A percentile compares a stretch with the other conserved stretches of the same genome.
These are phyloP conservation scores for Fusarium verticillioides DNA, from an alignment of 2,329 filamentous ascomycete genomes.

Conservation along the genomic window DNA sequence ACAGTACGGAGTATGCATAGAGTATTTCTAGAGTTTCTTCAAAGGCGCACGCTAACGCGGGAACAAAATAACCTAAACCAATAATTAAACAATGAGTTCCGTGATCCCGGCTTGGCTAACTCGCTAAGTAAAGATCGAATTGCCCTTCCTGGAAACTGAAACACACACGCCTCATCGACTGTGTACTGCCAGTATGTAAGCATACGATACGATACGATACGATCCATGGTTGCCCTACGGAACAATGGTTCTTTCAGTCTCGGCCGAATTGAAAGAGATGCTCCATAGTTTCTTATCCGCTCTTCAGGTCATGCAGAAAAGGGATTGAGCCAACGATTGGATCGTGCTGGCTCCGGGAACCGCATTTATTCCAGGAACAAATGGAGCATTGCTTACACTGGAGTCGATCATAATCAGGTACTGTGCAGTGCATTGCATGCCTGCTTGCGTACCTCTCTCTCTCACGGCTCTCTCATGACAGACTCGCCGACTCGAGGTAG, in stretches of 20 bases:
- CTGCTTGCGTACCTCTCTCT: neutral
- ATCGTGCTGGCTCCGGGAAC: slow-evolving; percentile 6
- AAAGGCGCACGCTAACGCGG: slow-evolving; percentile 2
- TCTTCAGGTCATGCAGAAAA: slow-evolving; percentile 27
- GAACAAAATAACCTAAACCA: slow-evolving; percentile 6
- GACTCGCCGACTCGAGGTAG: neutral
- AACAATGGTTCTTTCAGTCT: neutral
- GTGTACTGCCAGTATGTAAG: neutral
- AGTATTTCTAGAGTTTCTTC: slow-evolving; percentile 3
- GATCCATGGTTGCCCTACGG: neutral
- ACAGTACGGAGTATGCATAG: neutral
- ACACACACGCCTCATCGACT: neutral
- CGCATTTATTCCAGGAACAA: slow-evolving; percentile 14
- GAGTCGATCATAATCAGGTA: slow-evolving; percentile 29
- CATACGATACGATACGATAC: neutral
- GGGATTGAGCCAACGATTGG: slow-evolving; percentile 28
- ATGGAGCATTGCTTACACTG: neutral
- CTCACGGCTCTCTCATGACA: neutral
- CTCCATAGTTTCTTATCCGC: slow-evolving; percentile 25
- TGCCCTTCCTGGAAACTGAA: slow-evolving; percentile 1
- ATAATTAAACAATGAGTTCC: slow-evolving; percentile 18
- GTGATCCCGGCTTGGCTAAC: slow-evolving; percentile 37
- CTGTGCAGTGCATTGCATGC: slow-evolving; percentile 6
- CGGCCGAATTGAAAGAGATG: slow-evolving; percentile 20
- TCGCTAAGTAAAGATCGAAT: slow-evolving; percentile 13